phyloP scores from a whole-genome alignment of 768 basidiomycete species.

The Suillus brevipes region DNA sequence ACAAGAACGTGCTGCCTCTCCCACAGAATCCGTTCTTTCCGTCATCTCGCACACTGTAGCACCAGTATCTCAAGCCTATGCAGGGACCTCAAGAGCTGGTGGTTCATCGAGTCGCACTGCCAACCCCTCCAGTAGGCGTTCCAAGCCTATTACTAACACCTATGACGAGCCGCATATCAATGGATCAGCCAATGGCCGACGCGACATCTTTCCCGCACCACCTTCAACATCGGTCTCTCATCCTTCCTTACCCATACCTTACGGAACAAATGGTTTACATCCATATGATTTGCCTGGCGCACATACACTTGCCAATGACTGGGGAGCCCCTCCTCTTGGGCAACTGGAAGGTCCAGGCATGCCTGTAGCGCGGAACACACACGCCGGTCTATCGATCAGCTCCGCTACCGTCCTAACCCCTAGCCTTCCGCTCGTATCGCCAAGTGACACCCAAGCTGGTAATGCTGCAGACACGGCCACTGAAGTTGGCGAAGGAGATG shows the following conservation, averaged over 20 bases:
- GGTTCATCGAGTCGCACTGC: constrained; percentile 34
- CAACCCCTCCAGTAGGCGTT: constrained; percentile 43
- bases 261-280: constrained; percentile 36
- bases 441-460: constrained; percentile 35
- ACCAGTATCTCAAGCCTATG: constrained; percentile 31
- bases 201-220: constrained; percentile 49
- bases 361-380: constrained; percentile 57
- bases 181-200: constrained; percentile 35
- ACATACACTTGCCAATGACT: constrained; percentile 42
- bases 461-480: constrained; percentile 41
- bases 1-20: constrained; percentile 64
- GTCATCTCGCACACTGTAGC: constrained; percentile 63
- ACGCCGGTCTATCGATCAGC: constrained; percentile 23
- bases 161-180: constrained; percentile 44
- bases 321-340: constrained; percentile 51
- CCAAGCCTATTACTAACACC: constrained; percentile 38
- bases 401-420: constrained; percentile 26
- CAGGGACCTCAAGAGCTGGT: constrained; percentile 28
- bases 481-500: constrained; percentile 53
- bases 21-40: constrained; percentile 72
- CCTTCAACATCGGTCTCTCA: constrained; percentile 51
- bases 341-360: constrained; percentile 78
- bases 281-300: constrained; percentile 42
- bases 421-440: constrained; percentile 23
- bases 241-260: constrained; percentile 53